Percentiles rank a stretch among this genome's conserved stretches.
Conservation (phyloP, 2,329 filamentous ascomycete genomes). For the Monosporascus sp. region DNA sequence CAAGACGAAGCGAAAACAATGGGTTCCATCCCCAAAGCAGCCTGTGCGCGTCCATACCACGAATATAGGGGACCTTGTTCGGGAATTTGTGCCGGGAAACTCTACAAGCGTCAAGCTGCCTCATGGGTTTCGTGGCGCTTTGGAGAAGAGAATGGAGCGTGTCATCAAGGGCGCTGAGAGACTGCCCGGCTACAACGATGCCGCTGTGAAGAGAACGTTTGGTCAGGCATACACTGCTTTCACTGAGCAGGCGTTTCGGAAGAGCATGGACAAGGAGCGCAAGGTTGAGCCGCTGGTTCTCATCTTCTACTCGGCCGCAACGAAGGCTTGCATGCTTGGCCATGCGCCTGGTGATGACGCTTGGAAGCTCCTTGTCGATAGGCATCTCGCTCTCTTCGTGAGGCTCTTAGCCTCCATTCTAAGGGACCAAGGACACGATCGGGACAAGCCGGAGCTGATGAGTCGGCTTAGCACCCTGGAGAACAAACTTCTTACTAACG, state of each 20-base stretch:
- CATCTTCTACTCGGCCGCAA: constrained; percentile 94
- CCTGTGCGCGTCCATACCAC: constrained; percentile 59
- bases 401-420: constrained; percentile 76
- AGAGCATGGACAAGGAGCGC: constrained; percentile 88
- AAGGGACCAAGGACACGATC: constrained; percentile 77
- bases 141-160: constrained; percentile 70
- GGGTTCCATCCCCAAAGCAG: constrained; percentile 62
- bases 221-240: constrained; percentile 91
- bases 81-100: constrained; percentile 65
- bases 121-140: constrained; percentile 44
- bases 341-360: constrained; percentile 74
- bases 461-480: constrained; percentile 75
- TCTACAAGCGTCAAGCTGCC: constrained; percentile 51
- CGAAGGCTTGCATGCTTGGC: constrained; percentile 74
- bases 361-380: constrained; percentile 88
- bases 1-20: constrained; percentile 82
- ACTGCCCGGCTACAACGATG: constrained; percentile 83
- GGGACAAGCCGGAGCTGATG: constrained; percentile 79
- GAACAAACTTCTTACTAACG: constrained; percentile 88
- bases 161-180: constrained; percentile 78
- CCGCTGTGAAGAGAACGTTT: constrained; percentile 88
- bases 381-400: constrained; percentile 91
- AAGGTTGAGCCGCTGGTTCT: constrained; percentile 88
- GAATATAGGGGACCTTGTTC: constrained; percentile 79
- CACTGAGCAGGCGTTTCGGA: constrained; percentile 81